Percentiles rank a stretch among this genome's conserved stretches.
Evolutionary conservation across 257 asterid genomes (phyloP).

Genomic region (Solanum peruvianum): DNA sequence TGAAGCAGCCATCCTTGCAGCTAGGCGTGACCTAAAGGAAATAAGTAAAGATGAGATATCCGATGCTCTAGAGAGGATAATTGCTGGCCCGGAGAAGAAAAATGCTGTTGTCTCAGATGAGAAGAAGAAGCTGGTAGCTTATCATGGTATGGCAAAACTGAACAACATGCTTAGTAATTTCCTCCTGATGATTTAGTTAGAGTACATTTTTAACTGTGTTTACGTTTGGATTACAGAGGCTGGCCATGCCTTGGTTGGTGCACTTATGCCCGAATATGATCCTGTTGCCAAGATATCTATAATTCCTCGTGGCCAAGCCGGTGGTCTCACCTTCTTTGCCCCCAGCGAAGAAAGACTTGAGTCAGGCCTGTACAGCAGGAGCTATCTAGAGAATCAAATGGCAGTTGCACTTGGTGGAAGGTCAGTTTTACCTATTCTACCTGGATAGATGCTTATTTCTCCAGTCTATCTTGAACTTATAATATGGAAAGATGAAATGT

Average conservation of each 20-base stretch:
- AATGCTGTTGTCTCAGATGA: conserved; percentile 97
- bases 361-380: conserved; percentile 90
- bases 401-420: conserved; percentile 99
- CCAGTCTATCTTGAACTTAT: neutral
- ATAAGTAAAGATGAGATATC: conserved; percentile 98
- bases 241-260: conserved; percentile 99
- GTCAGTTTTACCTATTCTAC: conserved; percentile 18
- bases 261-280: conserved; percentile 96
- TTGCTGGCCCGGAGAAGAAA: conserved; percentile 99
- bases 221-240: conserved; percentile 49
- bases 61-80: conserved; percentile 94
- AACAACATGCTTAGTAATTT: neutral
- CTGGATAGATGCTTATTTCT: neutral
- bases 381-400: conserved; percentile 98
- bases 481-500: neutral
- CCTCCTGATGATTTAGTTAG: neutral
- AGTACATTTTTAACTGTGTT: neutral
- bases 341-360: conserved; percentile 99
- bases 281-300: conserved; percentile 98
- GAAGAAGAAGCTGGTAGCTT: conserved; percentile 88
- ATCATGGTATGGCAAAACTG: conserved; percentile 43
- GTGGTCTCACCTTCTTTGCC: conserved; percentile 96
- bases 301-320: conserved; percentile 99
- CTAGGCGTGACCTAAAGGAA: conserved; percentile 92
- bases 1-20: conserved; percentile 98